Evolutionary conservation across 331 rosid genomes (phyloP), one percentile per base, ranked within the genome.

Genomic region (Ulmus americana): DNA sequence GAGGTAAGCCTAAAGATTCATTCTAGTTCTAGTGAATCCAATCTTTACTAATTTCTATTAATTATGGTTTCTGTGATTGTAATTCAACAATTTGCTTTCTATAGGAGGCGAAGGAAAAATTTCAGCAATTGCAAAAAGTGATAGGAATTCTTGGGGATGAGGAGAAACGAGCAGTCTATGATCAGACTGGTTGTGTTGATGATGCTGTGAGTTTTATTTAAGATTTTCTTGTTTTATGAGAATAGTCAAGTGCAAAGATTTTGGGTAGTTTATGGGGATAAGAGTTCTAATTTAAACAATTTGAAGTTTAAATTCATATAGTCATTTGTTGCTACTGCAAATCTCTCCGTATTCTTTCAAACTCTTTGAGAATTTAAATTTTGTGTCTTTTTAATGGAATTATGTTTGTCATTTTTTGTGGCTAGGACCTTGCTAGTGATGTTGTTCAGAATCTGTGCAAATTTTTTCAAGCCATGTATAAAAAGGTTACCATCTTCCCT

Each of bases 51-150:
- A 10, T 6, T 45, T 46, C 35, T 28, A 8, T 22, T 10, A 5
- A 12, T 0, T 60, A 50, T 39, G 56, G 65, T 47, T 10, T 67
- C 48, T 56, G 8, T 63, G 44, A 16, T 48, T 77, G 58, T 73
- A 52, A 78, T 50, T 71, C 50, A 40, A 10, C 15, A 44, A 13
- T 56, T 59, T 58, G 44, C 48, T 63, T 58, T 5, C 22, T 74
- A n/a, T 69, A 94, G 97, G 90, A 85, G 71, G 97, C 99, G 28
- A 94, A 90, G 59, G 95, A 78, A 75, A 94, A 85, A 67, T 94
- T 94, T 55, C 97, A 90, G 75, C 95, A 94, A 61, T 45, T 94
- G 81, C 99, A 90, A 66, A 90, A 90, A 43, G 92, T 94, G 63
- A 90, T 94, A 8, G 91, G 88, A 2, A 85, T 94, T 78, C 97